A percentile compares a stretch with the other conserved stretches of the same genome.
Evolutionary conservation across 768 basidiomycete genomes (phyloP).

Genomic region (Coprinopsis sp.): DNA sequence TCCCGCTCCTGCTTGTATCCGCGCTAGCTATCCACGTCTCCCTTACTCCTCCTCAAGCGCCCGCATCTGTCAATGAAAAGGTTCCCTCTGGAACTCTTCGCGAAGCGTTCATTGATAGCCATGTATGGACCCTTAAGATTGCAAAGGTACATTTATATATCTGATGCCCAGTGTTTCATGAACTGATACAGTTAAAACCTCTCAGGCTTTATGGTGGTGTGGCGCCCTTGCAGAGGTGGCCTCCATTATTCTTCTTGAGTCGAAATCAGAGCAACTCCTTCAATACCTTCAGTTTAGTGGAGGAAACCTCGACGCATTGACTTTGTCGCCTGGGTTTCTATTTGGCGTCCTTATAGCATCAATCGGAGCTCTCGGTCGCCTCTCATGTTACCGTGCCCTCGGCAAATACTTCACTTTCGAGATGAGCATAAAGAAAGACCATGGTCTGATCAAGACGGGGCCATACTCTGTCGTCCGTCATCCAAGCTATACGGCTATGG

Average conservation of each 20-base stretch:
- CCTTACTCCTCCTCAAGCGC: constrained; percentile 43
- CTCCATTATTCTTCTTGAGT: constrained; percentile 28
- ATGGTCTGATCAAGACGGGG: constrained; percentile 42
- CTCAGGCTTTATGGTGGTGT: constrained; percentile 34
- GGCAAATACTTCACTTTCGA: constrained; percentile 49
- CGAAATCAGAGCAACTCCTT: constrained; percentile 23
- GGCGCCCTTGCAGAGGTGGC: constrained; percentile 33
- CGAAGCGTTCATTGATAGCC: constrained; percentile 34
- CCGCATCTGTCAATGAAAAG: constrained; percentile 29
- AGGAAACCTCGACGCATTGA: constrained; percentile 20
- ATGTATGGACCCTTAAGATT: constrained; percentile 25
- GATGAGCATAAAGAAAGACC: constrained; percentile 41
- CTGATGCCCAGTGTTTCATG: not conserved
- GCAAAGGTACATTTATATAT: constrained; percentile 30
- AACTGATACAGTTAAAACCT: not conserved
- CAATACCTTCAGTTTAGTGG: constrained; percentile 20
- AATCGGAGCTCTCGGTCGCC: constrained; percentile 38
- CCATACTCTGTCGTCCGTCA: constrained; percentile 47
- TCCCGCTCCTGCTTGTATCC: not conserved
- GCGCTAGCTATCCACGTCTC: constrained; percentile 26
- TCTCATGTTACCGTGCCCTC: constrained; percentile 40
- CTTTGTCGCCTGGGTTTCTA: constrained; percentile 27
- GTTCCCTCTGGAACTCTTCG: constrained; percentile 29
- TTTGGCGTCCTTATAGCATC: constrained; percentile 34
- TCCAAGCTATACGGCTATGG: constrained; percentile 42